Evolutionary conservation across 768 basidiomycete genomes (phyloP), one percentile per base, ranked within the genome.

Genomic region (Rhodotorula toruloides): DNA sequence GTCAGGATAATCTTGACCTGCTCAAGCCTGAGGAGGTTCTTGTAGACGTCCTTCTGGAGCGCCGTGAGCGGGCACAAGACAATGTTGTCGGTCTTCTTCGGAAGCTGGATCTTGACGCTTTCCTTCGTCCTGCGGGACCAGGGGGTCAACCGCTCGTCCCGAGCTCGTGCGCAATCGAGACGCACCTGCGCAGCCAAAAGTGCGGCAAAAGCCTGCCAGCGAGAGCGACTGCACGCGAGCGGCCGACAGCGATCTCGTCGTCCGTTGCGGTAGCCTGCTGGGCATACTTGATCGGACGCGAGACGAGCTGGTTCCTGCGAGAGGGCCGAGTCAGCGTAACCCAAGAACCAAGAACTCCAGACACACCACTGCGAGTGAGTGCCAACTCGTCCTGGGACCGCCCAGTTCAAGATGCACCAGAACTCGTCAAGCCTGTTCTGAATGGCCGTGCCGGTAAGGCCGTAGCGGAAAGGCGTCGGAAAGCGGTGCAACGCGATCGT

Each of bases 381-480:
- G 0, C 93, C 94, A 14, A 94, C 77, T 32, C 80, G 79, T 0
- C 86, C 89, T 0, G 91, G 91, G 66, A 86, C 88, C n/a, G 87
- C 87, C 88, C 91, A 97, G 74, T 94, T 85, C 39, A 97, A 78
- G 40, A 99, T 85, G 1, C 90, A 89, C 88, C 91, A 93, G 72
- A 97, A 80, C 76, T 98, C 94, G 48, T 84, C 82, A 74, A 93
- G 92, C 1, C 85, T 84, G 72, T 97, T 99, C 74, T 98, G 94
- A 42, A 88, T 83, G 14, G 85, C 82, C n/a, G 82, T 84, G 11
- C 76, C 77, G 50, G 92, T 96, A 50, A 98, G 80, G 0, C 91
- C 94, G 72, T 94, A 91, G 5, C 93, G 86, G 22, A 79, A 77
- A 36, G 68, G 71, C 74, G 89, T 91, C 1, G 76, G 53, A 73